Conservation (phyloP, 1,284 basidiomycete species). For the Austroboletus novae-zelandiae region DNA sequence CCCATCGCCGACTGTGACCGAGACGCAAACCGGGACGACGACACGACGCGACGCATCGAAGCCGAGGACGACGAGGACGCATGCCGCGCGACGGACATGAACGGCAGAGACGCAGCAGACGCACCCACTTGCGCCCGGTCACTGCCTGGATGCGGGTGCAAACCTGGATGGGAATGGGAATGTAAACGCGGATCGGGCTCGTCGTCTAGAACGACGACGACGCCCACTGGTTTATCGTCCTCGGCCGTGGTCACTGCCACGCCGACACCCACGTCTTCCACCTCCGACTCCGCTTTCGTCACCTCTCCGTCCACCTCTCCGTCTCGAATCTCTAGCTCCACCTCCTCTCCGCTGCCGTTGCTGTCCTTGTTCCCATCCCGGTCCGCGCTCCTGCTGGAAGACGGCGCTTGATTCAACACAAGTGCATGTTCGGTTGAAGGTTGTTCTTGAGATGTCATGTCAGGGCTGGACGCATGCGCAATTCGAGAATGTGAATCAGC, state of each 20-base stretch:
- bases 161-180: background rate
- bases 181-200: background rate
- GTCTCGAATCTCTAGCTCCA: background rate
- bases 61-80: background rate
- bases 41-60: background rate
- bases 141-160: too few relatives aligned
- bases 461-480: constrained; percentile 13
- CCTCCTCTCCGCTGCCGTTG: background rate
- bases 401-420: constrained; percentile 1
- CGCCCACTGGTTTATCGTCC: background rate
- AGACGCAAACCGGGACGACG: background rate
- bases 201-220: background rate
- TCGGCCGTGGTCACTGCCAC: constrained; percentile 12
- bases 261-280: constrained; percentile 11
- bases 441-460: constrained; percentile 29
- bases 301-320: background rate
- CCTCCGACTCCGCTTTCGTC: background rate
- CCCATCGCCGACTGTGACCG: constrained; percentile 4
- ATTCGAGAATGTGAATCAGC: background rate
- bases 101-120: too few relatives aligned
- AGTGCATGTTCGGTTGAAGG: constrained; percentile 16
- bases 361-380: background rate
- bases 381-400: constrained; percentile 1
- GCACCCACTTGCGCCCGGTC: too few relatives aligned
- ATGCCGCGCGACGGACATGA: background rate